These are phyloP conservation scores for Daldinia vernicosa DNA, from an alignment of 495 filamentous ascomycete genomes.

Conservation along the genomic window DNA sequence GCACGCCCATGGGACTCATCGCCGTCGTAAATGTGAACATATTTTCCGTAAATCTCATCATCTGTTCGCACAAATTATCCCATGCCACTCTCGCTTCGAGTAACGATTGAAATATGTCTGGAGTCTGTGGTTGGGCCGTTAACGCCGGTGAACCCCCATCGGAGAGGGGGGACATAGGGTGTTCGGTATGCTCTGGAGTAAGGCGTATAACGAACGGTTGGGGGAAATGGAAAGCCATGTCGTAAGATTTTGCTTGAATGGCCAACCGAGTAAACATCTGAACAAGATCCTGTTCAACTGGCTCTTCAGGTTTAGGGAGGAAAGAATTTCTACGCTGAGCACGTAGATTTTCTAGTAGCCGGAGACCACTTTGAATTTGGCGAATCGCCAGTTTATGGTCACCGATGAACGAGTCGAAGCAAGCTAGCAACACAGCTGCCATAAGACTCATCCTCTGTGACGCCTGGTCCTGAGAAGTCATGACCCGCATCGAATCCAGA, in stretches of 20 bases:
- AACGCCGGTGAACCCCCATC: conserved; percentile 55
- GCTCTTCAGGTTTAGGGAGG: conserved; percentile 53
- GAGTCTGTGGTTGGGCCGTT: conserved; percentile 51
- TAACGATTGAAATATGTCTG: conserved; percentile 57
- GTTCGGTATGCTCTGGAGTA: conserved; percentile 47
- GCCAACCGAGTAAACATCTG: conserved; percentile 66
- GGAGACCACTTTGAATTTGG: conserved; percentile 57
- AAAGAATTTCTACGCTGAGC: conserved; percentile 51
- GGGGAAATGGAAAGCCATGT: conserved; percentile 69
- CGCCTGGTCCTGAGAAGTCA: conserved; percentile 44
- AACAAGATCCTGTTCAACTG: conserved; percentile 64
- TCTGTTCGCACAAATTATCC: conserved; percentile 60
- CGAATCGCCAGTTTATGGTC: conserved; percentile 59
- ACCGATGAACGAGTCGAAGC: conserved; percentile 62
- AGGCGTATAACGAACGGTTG: conserved; percentile 63
- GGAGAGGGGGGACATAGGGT: conserved; percentile 53
- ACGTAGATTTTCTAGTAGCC: conserved; percentile 56
- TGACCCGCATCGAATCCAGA: conserved; percentile 47
- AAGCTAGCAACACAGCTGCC: conserved; percentile 59
- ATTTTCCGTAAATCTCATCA: conserved; percentile 63
- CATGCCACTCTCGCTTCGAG: conserved; percentile 59
- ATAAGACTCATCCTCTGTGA: conserved; percentile 57
- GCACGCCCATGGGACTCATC: conserved; percentile 58
- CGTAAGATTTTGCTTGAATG: conserved; percentile 67
- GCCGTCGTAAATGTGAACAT: conserved; percentile 54